Evolutionary conservation across 2,329 filamentous ascomycete genomes (phyloP).

Genomic region (Onygenales sp.): DNA sequence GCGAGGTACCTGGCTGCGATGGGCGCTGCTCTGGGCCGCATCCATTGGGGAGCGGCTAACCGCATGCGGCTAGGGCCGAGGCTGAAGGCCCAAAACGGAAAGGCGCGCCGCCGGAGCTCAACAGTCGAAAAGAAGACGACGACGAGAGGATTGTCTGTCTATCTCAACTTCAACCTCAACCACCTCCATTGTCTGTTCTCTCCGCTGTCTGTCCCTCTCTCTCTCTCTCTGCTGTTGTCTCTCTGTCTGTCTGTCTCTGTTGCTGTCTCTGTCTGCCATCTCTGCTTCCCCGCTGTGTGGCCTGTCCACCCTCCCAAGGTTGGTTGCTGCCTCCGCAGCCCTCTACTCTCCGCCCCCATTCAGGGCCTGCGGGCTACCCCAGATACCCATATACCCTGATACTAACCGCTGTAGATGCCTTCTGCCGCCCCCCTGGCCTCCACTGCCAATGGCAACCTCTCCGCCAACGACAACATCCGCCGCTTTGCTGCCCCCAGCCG

Average conservation of each 20-base stretch:
- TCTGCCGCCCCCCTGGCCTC: conserved; percentile 39
- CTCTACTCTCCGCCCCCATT: conserved; percentile 1
- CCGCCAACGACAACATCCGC: conserved; percentile 97
- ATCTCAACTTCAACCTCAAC: conserved; percentile 4
- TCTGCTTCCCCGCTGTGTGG: conserved; percentile 15
- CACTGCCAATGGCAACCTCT: conserved; percentile 47
- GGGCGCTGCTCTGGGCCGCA: not conserved
- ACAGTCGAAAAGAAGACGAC: not conserved
- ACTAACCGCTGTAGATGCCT: conserved; percentile 44
- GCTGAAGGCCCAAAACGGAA: not conserved
- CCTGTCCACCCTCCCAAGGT: conserved; percentile 11
- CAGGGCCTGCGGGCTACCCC: too few species aligned
- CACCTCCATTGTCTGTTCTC: conserved; percentile 1
- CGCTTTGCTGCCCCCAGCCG: conserved; percentile 90
- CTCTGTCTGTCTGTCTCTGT: conserved; percentile 15
- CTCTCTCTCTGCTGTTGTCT: conserved; percentile 14
- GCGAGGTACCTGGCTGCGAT: not conserved
- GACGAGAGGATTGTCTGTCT: not conserved
- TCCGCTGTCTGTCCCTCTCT: conserved; percentile 11
- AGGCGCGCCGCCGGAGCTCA: not conserved
- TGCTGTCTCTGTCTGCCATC: conserved; percentile 7
- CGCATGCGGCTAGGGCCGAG: conserved; percentile 1
- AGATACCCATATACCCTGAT: not conserved
- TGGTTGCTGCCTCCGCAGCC: conserved; percentile 10
- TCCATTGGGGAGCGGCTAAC: conserved; percentile 15